These are phyloP conservation scores for Psilocybe subaeruginosa DNA, from an alignment of 768 basidiomycete species.

Conservation along the genomic window DNA sequence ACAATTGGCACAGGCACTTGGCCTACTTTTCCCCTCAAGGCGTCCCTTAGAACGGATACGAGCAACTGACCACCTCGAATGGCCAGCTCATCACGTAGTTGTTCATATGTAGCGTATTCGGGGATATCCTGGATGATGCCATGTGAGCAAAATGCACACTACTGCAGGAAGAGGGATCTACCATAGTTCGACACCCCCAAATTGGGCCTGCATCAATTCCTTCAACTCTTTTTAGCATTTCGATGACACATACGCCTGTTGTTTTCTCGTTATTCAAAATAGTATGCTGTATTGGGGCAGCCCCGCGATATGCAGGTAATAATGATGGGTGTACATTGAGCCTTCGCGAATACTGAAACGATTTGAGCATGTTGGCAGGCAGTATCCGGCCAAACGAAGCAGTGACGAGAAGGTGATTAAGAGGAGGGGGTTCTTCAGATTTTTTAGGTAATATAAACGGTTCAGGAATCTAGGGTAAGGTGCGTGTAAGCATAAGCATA, in stretches of 20 bases:
- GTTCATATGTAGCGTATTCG: constrained; percentile 50
- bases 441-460: not conserved
- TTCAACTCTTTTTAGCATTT: constrained; percentile 67
- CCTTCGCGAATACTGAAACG: constrained; percentile 60
- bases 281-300: constrained; percentile 88
- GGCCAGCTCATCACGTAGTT: constrained; percentile 63
- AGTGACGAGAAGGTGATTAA: constrained; percentile 70
- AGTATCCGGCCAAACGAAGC: constrained; percentile 93
- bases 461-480: not conserved
- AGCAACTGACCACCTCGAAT: constrained; percentile 68
- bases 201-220: constrained; percentile 84
- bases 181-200: constrained; percentile 58
- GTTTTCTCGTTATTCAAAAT: constrained; percentile 66
- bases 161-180: constrained; percentile 34
- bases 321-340: constrained; percentile 92
- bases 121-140: constrained; percentile 50
- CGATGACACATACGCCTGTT: constrained; percentile 82
- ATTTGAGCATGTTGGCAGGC: constrained; percentile 56
- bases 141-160: not conserved
- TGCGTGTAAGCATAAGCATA: not conserved
- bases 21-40: constrained; percentile 58
- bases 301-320: constrained; percentile 85
- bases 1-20: not conserved
- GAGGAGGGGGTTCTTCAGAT: constrained; percentile 23
- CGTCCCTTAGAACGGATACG: constrained; percentile 68